Percentiles rank a stretch among this genome's conserved stretches.
Conservation (phyloP, 2,329 filamentous ascomycete genomes). For the Dothistroma pini region DNA sequence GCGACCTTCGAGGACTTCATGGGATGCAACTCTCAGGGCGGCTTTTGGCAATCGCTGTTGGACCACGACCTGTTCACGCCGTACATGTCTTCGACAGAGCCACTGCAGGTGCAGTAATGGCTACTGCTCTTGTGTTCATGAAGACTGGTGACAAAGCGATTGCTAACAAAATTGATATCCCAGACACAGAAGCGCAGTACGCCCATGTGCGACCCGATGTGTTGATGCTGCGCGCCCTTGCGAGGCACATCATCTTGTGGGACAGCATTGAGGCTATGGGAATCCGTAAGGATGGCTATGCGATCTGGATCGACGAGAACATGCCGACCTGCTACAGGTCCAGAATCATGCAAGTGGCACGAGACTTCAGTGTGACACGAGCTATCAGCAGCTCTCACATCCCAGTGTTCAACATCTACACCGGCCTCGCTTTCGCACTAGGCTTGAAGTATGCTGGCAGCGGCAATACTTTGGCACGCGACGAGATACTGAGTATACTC, state of each 20-base stretch:
- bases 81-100: constrained; percentile 92
- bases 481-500: constrained; percentile 78
- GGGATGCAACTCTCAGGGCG: constrained; percentile 93
- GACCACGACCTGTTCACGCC: constrained; percentile 84
- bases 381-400: constrained; percentile 74
- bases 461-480: constrained; percentile 63
- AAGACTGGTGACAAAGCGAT: constrained; percentile 87
- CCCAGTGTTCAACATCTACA: constrained; percentile 87
- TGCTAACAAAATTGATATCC: constrained; percentile 88
- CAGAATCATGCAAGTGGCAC: constrained; percentile 47
- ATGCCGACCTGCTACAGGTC: constrained; percentile 66
- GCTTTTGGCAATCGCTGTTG: constrained; percentile 77
- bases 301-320: constrained; percentile 67
- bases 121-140: constrained; percentile 90
- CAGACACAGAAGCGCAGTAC: constrained; percentile 84
- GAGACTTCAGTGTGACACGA: constrained; percentile 15
- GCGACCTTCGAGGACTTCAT: constrained; percentile 79
- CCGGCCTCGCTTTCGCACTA: constrained; percentile 75
- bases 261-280: constrained; percentile 64
- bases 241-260: constrained; percentile 92
- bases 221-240: constrained; percentile 81
- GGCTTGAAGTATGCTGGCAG: constrained; percentile 47
- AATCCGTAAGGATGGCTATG: constrained; percentile 4
- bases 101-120: constrained; percentile 87
- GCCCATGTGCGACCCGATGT: constrained; percentile 94